A percentile compares a stretch with the other conserved stretches of the same genome.
Conservation (phyloP, 179 eudicot genomes). For the Vitellaria paradoxa region DNA sequence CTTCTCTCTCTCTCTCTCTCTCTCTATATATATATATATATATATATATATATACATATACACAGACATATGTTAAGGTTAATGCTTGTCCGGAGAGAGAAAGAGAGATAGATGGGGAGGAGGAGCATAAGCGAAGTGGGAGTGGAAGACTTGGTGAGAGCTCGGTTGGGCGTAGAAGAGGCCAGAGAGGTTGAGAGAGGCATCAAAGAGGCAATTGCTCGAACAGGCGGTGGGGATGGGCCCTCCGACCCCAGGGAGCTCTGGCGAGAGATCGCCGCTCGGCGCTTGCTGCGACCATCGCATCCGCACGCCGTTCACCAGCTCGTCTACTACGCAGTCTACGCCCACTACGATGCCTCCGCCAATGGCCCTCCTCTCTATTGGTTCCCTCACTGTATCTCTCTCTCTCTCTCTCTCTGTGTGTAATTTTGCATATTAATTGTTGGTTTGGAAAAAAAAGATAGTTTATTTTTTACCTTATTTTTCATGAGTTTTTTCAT, state of each 20-base stretch:
- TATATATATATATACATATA: background rate
- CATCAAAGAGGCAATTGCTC: slow-evolving; percentile 27
- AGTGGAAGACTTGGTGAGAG: too few species aligned
- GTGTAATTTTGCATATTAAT: too few species aligned
- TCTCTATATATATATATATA: too few species aligned
- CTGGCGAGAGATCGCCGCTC: slow-evolving; percentile 61
- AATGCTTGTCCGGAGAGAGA: too few species aligned
- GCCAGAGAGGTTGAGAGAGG: slow-evolving; percentile 28
- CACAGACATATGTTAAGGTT: background rate
- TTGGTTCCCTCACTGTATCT: slow-evolving; percentile 85
- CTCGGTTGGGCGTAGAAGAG: slow-evolving; percentile 42
- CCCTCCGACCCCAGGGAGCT: too few species aligned
- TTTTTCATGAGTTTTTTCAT: too few species aligned
- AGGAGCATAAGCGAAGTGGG: too few species aligned
- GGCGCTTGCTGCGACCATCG: slow-evolving; percentile 54
- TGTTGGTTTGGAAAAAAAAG: too few species aligned
- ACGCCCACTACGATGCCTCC: slow-evolving; percentile 56
- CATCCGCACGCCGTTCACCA: slow-evolving; percentile 79
- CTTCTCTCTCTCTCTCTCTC: too few species aligned
- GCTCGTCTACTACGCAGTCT: slow-evolving; percentile 64
- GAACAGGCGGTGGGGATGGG: slow-evolving; percentile 17
- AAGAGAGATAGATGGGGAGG: slow-evolving; percentile 6
- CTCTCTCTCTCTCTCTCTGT: too few species aligned
- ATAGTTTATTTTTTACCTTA: too few species aligned
- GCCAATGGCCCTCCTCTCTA: too few species aligned